Base-by-base conservation (phyloP, 2,329 filamentous ascomycete genomes). In the Arthroderma uncinatum region DNA sequence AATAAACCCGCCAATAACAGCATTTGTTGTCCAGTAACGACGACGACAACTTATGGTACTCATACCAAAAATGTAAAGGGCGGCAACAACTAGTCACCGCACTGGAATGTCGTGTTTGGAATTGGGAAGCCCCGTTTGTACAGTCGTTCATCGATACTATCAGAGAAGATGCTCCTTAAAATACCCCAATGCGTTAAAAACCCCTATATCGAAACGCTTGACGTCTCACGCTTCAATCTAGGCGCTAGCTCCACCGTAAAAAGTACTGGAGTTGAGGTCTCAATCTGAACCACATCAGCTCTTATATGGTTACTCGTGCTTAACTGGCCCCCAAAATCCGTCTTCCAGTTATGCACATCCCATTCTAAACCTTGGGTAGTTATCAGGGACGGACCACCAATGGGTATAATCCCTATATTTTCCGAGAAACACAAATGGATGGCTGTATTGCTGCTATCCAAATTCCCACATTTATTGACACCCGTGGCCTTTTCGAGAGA, bases 301-400 rank as follows among this genome's bases (percentile, higher is more conserved):
- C 79, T 81, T 25, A 91, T 81, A 65, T 89, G 85, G 70, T 93
- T 93, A 70, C 87, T 93, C 58, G 88, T 92, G 68, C 87, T 91
- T 59, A 92, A 67, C 62, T 80, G 78, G 0, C 83, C 84, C 6
- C 87, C 86, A 67, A 93, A 86, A 65, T 81, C 77, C 0, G 87
- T 95, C 62, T 80, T 73, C 90, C 92, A 95, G 59, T 89, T 76
- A 59, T 78, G 68, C 1, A 98, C 87, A 71, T 98, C 90, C 93
- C 93, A 98, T 68, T 95, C 85, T 19, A 97, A 75, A 0, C 93
- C 93, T 12, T 76, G 73, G 0, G 89, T 94, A 6, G 83, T 85
- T 64, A 98, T 89, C n/a, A 79, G 71, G 50, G 87, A 85, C 2
- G 84, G 82, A n/a, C 85, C 87, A 57, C 84, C 86, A 21, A 97